Conservation (phyloP, 768 basidiomycete species). For the Rhodotorula kratochvilovae region DNA sequence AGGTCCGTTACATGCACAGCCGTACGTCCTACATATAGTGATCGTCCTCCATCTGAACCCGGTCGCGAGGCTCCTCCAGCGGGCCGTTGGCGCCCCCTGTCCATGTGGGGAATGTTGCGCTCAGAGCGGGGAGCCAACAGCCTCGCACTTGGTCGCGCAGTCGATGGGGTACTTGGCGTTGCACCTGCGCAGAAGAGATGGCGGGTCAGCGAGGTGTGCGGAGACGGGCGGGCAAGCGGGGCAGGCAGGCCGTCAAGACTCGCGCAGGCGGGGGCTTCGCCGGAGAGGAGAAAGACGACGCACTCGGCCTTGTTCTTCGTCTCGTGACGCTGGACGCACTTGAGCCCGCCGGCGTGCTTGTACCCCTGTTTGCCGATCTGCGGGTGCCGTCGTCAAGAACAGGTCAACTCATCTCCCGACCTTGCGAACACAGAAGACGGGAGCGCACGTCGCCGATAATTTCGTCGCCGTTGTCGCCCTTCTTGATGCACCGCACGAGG, state of each 20-base stretch:
- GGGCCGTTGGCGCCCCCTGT: no score
- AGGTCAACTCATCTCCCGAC: background rate
- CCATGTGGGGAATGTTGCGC: no score
- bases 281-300: background rate
- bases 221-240: background rate
- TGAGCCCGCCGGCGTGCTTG: conserved; percentile 11
- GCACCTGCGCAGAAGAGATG: conserved; percentile 5
- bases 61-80: no score
- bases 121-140: background rate
- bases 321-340: conserved; percentile 21
- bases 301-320: conserved; percentile 23
- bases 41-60: no score
- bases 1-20: no score
- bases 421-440: background rate
- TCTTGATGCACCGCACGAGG: conserved; percentile 26
- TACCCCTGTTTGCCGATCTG: conserved; percentile 35
- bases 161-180: conserved; percentile 32
- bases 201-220: background rate
- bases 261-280: background rate
- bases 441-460: conserved; percentile 32
- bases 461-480: conserved; percentile 16
- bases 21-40: no score
- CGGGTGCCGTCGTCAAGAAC: no score
- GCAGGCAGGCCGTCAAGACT: background rate
- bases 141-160: conserved; percentile 14